These are phyloP conservation scores for Eutrema heterophyllum DNA, from an alignment of 345 rosid species.

Conservation along the genomic window DNA sequence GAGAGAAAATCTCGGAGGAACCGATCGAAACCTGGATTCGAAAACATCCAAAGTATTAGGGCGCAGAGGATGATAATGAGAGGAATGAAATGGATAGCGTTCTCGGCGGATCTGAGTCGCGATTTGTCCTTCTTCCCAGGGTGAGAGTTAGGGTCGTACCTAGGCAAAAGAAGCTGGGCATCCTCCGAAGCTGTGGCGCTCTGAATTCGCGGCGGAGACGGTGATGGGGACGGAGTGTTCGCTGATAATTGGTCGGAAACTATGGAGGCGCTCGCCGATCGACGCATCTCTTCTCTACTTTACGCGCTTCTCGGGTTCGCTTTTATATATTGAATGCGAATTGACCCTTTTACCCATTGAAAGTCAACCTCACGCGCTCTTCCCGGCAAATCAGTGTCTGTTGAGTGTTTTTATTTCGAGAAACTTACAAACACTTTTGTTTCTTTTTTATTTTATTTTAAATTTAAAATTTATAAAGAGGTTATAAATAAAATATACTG, in stretches of 20 bases:
- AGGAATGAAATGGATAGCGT: slow-evolving; percentile 79
- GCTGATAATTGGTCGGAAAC: slow-evolving; percentile 42
- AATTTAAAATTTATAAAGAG: too few species aligned
- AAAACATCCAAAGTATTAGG: slow-evolving; percentile 74
- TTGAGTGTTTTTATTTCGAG: neutral
- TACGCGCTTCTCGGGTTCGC: slow-evolving; percentile 22
- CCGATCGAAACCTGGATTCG: slow-evolving; percentile 40
- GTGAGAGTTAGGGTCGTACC: slow-evolving; percentile 59
- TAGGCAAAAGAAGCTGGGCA: slow-evolving; percentile 44
- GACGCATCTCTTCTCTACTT: slow-evolving; percentile 46
- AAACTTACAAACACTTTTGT: neutral
- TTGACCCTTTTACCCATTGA: neutral
- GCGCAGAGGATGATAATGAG: slow-evolving; percentile 57
- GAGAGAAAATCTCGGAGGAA: neutral
- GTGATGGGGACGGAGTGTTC: slow-evolving; percentile 25
- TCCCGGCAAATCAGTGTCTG: slow-evolving; percentile 3
- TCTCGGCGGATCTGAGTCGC: slow-evolving; percentile 71
- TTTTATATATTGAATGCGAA: neutral
- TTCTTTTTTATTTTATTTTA: too few species aligned
- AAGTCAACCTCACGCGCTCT: slow-evolving; percentile 12
- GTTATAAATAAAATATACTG: too few species aligned
- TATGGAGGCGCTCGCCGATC: slow-evolving; percentile 53
- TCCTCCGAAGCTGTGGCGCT: slow-evolving; percentile 21
- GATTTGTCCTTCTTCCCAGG: slow-evolving; percentile 55
- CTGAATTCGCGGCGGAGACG: slow-evolving; percentile 19